Evolutionary conservation across 2,329 filamentous ascomycete genomes (phyloP).

Genomic region (Cladosporium oxysporum): DNA sequence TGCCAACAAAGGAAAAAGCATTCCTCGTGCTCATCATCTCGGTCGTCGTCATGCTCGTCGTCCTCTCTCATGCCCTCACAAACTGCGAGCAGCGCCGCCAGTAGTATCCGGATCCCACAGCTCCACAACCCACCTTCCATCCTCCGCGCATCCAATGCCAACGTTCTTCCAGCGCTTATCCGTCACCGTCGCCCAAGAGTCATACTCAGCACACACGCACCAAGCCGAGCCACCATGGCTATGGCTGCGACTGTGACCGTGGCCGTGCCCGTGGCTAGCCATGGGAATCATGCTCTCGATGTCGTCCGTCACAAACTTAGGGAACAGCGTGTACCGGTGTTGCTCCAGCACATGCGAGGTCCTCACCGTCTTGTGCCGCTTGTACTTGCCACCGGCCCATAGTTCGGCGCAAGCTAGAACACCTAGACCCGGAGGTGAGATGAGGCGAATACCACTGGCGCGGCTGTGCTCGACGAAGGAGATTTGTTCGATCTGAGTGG

Average conservation of each 20-base stretch:
- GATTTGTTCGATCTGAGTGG: background rate
- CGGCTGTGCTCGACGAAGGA: background rate
- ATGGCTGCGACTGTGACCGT: background rate
- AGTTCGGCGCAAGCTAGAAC: constrained; percentile 23
- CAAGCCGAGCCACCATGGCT: background rate
- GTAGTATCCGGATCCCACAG: constrained; percentile 12
- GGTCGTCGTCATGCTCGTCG: background rate
- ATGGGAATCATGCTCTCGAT: background rate
- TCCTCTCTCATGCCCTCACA: background rate
- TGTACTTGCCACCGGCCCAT: constrained; percentile 26
- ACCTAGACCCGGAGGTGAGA: constrained; percentile 23
- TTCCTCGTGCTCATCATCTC: background rate
- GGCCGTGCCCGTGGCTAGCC: background rate
- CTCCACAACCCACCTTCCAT: constrained; percentile 26
- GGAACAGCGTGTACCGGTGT: constrained; percentile 1
- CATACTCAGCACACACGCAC: constrained; percentile 8
- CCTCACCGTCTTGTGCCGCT: constrained; percentile 16
- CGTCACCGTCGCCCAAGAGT: constrained; percentile 19
- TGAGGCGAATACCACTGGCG: constrained; percentile 17
- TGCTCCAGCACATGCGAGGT: background rate
- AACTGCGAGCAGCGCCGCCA: background rate
- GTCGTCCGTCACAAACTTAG: background rate
- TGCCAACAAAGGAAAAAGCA: background rate
- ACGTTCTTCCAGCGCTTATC: constrained; percentile 20
- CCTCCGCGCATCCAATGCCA: constrained; percentile 22